A percentile compares a stretch with the other conserved stretches of the same genome.
These are phyloP conservation scores for Fusarium mangiferae DNA, from an alignment of 2,329 filamentous ascomycete species.

Conservation along the genomic window DNA sequence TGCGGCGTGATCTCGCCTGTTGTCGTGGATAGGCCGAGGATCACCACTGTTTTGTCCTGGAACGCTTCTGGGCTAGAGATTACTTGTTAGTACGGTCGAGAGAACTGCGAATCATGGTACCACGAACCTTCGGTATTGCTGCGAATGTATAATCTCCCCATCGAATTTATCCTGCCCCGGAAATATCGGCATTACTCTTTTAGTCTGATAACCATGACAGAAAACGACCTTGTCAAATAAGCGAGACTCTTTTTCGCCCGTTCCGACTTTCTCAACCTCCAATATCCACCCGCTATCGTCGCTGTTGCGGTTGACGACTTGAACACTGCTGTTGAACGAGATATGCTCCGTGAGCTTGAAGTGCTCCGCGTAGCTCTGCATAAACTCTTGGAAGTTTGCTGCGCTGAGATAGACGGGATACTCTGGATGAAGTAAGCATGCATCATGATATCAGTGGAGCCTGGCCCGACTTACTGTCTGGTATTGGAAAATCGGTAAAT, in stretches of 20 bases:
- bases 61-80: background rate
- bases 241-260: background rate
- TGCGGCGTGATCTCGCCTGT: conserved; percentile 14
- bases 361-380: conserved; percentile 19
- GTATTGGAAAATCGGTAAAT: conserved; percentile 23
- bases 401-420: conserved; percentile 14
- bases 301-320: background rate
- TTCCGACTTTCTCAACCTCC: conserved; percentile 1
- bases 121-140: conserved; percentile 18
- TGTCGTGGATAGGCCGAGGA: conserved; percentile 11
- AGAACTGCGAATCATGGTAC: accelerated
- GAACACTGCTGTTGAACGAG: conserved; percentile 4
- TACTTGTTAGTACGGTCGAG: background rate
- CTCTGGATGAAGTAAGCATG: background rate
- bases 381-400: conserved; percentile 24
- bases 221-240: conserved; percentile 24
- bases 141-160: conserved; percentile 15
- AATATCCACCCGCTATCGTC: conserved; percentile 2
- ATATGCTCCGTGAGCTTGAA: background rate
- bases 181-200: conserved; percentile 10
- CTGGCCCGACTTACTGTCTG: background rate
- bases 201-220: conserved; percentile 24
- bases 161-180: background rate
- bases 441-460: accelerated
- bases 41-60: conserved; percentile 4